These are phyloP conservation scores for Sedum album DNA, from an alignment of 164 flowering plant species.

Conservation along the genomic window DNA sequence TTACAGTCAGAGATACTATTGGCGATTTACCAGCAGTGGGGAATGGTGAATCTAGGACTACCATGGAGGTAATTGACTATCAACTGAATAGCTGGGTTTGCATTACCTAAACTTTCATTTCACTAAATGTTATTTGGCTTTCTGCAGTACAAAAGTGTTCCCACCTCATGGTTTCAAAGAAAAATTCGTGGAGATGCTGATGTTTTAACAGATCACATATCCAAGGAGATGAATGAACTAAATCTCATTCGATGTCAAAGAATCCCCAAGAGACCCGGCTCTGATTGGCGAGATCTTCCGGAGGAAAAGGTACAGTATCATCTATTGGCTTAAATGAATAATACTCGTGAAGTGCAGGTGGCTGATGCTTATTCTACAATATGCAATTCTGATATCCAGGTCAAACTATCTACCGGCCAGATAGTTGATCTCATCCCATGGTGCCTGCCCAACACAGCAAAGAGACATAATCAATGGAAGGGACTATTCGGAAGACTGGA, in stretches of 20 bases:
- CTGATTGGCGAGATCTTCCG: constrained; percentile 93
- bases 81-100: neutral
- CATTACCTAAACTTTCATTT: neutral
- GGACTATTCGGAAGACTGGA: constrained; percentile 90
- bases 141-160: constrained; percentile 56
- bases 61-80: constrained; percentile 32
- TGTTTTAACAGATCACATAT: constrained; percentile 63
- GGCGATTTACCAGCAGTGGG: constrained; percentile 83
- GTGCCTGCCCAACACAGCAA: constrained; percentile 90
- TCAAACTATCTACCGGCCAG: constrained; percentile 66
- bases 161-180: constrained; percentile 89
- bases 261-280: constrained; percentile 84
- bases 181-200: constrained; percentile 51
- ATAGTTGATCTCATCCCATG: constrained; percentile 84
- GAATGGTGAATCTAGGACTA: constrained; percentile 60
- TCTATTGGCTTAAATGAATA: neutral
- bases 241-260: constrained; percentile 68
- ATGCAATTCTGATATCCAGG: constrained; percentile 29
- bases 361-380: neutral
- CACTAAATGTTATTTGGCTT: neutral
- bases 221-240: constrained; percentile 93
- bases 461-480: constrained; percentile 91
- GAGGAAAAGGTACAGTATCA: constrained; percentile 58
- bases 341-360: neutral
- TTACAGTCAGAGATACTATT: constrained; percentile 84